Base-by-base conservation (phyloP, 2,329 filamentous ascomycete species). In the Monilinia vaccinii-corymbosi region DNA sequence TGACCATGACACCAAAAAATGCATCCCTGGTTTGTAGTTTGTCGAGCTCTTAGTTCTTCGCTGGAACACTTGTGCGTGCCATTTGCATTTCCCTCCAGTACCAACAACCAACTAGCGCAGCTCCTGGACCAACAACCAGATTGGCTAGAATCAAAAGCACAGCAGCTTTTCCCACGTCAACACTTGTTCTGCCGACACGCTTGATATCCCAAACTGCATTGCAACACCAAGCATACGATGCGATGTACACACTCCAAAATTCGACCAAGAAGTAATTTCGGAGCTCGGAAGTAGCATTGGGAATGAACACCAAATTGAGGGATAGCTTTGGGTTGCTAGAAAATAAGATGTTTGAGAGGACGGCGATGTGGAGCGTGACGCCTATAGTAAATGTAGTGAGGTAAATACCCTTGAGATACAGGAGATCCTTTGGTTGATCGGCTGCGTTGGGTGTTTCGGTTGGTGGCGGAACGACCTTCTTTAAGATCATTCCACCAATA, bases 101-200 rank as follows among this genome's bases (percentile, higher is more conserved):
- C 56, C 56, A 58, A 45, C 56, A 58, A 0, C 56, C 56, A 14
- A 44, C 47, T n/a, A 58, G 36, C 6, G 47, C 56, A n/a, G 56
- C 47, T 14, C 48, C 56, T 11, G 56, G 56, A 8, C 48, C 40
- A 9, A 52, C 48, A 21, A 3, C 16, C 28, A 58, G 3, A 36
- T 45, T 58, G 7, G 48, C 48, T 4, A 46, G 10, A 28, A 53
- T 38, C 8, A 51, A 21, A 13, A 52, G 6, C 8, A 21, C 49
- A 10, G 38, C 56, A 10, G 38, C 36, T 44, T 53, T 58, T 4
- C 47, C 46, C n/a, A 58, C 31, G 25, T 58, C 38, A 25, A 45
- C 16, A 1, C 25, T 53, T 18, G 38, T 53, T 53, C 47, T 23
- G 0, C 40, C 40, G 1, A 58, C 28, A 45, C 47, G 38, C 18